phyloP scores from a whole-genome alignment of 108 stramenopile species.

The Cyclotella baltica region DNA sequence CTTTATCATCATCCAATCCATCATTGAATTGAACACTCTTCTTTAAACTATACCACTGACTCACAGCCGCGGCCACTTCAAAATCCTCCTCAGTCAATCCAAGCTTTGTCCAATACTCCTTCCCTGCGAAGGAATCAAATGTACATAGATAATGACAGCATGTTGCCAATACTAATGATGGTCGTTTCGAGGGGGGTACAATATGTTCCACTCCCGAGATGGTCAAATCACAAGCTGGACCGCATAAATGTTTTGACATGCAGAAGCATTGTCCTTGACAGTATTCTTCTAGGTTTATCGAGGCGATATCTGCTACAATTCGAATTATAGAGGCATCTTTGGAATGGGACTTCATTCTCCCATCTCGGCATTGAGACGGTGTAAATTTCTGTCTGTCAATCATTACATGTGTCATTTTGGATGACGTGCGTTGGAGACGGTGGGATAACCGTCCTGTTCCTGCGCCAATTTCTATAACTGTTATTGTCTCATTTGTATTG shows the following conservation, averaged over 20 bases:
- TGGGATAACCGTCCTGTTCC: constrained; percentile 37
- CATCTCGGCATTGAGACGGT: constrained; percentile 22
- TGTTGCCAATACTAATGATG: constrained; percentile 34
- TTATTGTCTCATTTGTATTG: background rate
- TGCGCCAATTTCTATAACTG: constrained; percentile 27
- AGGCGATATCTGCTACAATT: background rate
- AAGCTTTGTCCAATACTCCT: constrained; percentile 14
- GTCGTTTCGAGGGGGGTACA: background rate
- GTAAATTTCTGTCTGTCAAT: constrained; percentile 40
- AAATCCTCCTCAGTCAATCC: constrained; percentile 38
- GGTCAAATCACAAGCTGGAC: constrained; percentile 36
- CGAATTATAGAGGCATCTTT: constrained; percentile 15
- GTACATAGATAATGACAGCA: constrained; percentile 47
- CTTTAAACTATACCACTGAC: constrained; percentile 30
- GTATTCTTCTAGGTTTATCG: background rate
- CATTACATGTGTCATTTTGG: constrained; percentile 19
- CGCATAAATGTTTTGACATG: constrained; percentile 47
- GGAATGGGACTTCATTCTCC: constrained; percentile 14
- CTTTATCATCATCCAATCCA: background rate
- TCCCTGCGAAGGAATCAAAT: constrained; percentile 32
- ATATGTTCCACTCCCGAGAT: constrained; percentile 10
- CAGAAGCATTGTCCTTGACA: constrained; percentile 13
- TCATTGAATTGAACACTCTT: background rate
- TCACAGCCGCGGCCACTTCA: constrained; percentile 19
- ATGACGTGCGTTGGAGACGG: constrained; percentile 16